A percentile compares a stretch with the other conserved stretches of the same genome.
phyloP scores from a whole-genome alignment of 2,329 filamentous ascomycete genomes.

The Akanthomyces dipterigenus region DNA sequence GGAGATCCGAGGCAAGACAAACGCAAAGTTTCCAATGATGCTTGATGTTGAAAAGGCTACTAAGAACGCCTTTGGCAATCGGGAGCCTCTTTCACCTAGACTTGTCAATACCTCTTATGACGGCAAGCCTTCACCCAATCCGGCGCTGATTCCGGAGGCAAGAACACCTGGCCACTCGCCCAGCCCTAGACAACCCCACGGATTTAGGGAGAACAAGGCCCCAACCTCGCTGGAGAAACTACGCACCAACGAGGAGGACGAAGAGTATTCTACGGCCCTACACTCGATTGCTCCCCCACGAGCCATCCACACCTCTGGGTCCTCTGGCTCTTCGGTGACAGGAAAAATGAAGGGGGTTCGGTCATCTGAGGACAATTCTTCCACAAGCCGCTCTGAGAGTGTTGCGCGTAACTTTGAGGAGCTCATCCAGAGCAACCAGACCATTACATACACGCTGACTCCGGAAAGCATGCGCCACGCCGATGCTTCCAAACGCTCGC shows the following conservation, averaged over 20 bases:
- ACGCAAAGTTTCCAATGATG: not conserved
- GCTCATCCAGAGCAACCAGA: conserved; percentile 74
- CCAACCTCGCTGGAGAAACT: conserved; percentile 2
- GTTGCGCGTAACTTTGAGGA: conserved; percentile 68
- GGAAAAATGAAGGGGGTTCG: conserved; percentile 47
- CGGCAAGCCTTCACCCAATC: conserved; percentile 6
- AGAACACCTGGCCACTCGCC: conserved; percentile 1
- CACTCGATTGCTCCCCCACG: conserved; percentile 22
- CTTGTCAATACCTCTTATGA: conserved; percentile 11
- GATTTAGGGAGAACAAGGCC: not conserved
- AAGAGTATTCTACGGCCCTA: conserved; percentile 11
- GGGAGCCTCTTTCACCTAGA: conserved; percentile 7
- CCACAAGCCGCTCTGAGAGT: conserved; percentile 42
- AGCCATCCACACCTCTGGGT: conserved; percentile 42
- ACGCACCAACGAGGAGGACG: conserved; percentile 22
- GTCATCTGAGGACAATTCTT: conserved; percentile 51
- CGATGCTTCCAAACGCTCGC: conserved; percentile 43
- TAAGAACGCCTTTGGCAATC: not conserved
- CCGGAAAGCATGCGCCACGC: conserved; percentile 73
- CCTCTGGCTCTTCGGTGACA: conserved; percentile 42
- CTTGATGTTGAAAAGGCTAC: conserved; percentile 9
- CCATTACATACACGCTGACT: conserved; percentile 75
- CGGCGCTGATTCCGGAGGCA: not conserved
- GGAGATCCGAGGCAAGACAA: not conserved
- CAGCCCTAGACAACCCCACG: not conserved